A percentile compares a stretch with the other conserved stretches of the same genome.
Conservation (phyloP, 345 rosid genomes). For the Aquilaria sinensis region DNA sequence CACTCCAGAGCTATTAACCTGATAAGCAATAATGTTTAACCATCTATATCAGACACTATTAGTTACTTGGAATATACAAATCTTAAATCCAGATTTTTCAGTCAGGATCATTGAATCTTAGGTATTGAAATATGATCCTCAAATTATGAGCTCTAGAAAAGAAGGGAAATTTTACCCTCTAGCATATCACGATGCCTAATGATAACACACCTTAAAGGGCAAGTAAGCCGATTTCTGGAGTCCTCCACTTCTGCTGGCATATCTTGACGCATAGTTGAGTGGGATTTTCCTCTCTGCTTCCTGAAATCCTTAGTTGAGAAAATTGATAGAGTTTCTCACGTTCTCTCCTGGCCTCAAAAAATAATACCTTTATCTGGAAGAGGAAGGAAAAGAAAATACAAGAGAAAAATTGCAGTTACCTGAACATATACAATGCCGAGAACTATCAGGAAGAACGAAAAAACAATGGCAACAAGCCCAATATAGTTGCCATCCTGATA, state of each 20-base stretch:
- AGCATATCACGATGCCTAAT: not conserved
- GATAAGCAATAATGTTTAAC: constrained; percentile 7
- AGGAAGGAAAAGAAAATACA: not conserved
- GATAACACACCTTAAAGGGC: constrained; percentile 70
- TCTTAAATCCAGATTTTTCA: no score
- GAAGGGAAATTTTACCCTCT: constrained; percentile 1
- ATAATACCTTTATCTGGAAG: constrained; percentile 1
- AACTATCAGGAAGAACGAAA: constrained; percentile 75
- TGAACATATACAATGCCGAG: constrained; percentile 95
- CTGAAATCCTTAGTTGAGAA: constrained; percentile 46
- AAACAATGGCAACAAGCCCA: constrained; percentile 65
- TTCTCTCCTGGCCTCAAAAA: not conserved
- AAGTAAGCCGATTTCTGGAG: constrained; percentile 90
- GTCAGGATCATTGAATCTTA: no score
- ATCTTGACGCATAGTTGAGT: constrained; percentile 93
- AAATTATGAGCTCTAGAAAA: no score
- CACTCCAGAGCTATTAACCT: constrained; percentile 96
- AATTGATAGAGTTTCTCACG: constrained; percentile 17
- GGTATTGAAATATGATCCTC: no score
- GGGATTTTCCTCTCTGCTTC: constrained; percentile 99
- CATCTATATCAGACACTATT: no score
- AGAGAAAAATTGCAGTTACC: constrained; percentile 35
- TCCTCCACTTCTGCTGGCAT: constrained; percentile 69
- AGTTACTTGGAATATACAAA: no score
- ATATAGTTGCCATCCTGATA: constrained; percentile 84